Conservation (phyloP, 805 yeast genomes). For the Torulaspora delbrueckii region DNA sequence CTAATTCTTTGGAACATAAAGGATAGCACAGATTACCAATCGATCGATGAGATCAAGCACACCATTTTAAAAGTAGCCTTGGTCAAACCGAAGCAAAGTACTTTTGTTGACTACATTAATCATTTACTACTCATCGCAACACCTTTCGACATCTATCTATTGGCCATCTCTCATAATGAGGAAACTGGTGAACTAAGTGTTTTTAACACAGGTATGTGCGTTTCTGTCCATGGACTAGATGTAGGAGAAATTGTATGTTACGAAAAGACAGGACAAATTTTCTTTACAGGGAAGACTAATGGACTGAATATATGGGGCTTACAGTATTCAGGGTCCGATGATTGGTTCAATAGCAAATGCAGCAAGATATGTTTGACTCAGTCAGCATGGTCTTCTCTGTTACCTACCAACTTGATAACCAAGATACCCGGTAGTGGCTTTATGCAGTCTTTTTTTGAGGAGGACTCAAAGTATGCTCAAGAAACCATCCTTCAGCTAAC, state of each 20-base stretch:
- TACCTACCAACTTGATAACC: slow-evolving; percentile 40
- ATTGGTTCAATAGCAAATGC: slow-evolving; percentile 82
- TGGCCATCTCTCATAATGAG: slow-evolving; percentile 57
- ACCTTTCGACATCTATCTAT: slow-evolving; percentile 67
- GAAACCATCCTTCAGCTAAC: slow-evolving; percentile 62
- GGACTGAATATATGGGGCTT: slow-evolving; percentile 83
- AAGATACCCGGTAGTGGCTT: slow-evolving; percentile 37
- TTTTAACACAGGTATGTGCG: slow-evolving; percentile 76
- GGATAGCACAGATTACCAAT: slow-evolving; percentile 60
- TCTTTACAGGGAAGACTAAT: slow-evolving; percentile 76
- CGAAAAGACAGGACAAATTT: slow-evolving; percentile 68
- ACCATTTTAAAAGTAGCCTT: slow-evolving; percentile 71
- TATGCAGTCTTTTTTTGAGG: slow-evolving; percentile 36
- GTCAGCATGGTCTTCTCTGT: slow-evolving; percentile 49
- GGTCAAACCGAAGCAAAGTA: slow-evolving; percentile 75
- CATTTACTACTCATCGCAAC: slow-evolving; percentile 75
- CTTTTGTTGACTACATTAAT: slow-evolving; percentile 73
- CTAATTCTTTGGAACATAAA: slow-evolving; percentile 78
- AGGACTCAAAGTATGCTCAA: slow-evolving; percentile 35
- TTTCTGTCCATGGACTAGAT: slow-evolving; percentile 72
- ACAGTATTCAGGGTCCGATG: slow-evolving; percentile 73
- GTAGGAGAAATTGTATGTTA: slow-evolving; percentile 58
- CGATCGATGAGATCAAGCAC: slow-evolving; percentile 77
- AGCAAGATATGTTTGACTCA: slow-evolving; percentile 78
- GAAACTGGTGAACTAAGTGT: slow-evolving; percentile 52